Base-by-base conservation (phyloP, 2,329 filamentous ascomycete genomes). In the Xylaria sp. region DNA sequence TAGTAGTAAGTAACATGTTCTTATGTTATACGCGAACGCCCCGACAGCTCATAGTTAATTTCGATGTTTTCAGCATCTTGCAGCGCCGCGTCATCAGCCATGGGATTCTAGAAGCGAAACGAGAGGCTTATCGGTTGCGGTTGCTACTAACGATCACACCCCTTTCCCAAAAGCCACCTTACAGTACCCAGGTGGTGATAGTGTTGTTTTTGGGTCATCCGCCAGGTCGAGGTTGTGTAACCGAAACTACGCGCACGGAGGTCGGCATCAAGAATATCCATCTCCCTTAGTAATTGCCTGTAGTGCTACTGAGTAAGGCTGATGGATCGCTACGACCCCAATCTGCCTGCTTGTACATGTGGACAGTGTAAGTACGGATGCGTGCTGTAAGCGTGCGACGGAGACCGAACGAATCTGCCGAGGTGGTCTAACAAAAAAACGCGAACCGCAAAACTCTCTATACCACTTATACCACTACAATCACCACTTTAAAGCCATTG, bases 211-310 rank as follows among this genome's bases (percentile, higher is more conserved):
- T 33, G 11, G 14, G 19, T 7, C 52, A 21, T 37, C 23, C 25
- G 43, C 49, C 42, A 52, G 21, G 40, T 47, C 45, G 12, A 40
- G 61, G 53, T 47, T 54, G 42, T 56, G 47, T 28, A 11, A 42
- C 31, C 14, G 28, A 35, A 19, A 12, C 17, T 46, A 31, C 28
- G 4, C 28, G 9, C 5, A 9, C 9, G 9, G 4, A 31, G 9
- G 28, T 31, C 4, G 28, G 28, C n/a, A n/a, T n/a, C n/a, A n/a
- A n/a, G n/a, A n/a, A n/a, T n/a, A n/a, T n/a, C n/a, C n/a, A n/a
- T n/a, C n/a, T n/a, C n/a, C n/a, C n/a, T n/a, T n/a, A n/a, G n/a
- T n/a, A n/a, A n/a, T n/a, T n/a, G n/a, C n/a, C n/a, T n/a, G n/a
- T n/a, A n/a, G n/a, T n/a, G n/a, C n/a, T n/a, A n/a, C n/a, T n/a